Evolutionary conservation across 257 asterid genomes (phyloP).

Genomic region (Hygrophila difformis): DNA sequence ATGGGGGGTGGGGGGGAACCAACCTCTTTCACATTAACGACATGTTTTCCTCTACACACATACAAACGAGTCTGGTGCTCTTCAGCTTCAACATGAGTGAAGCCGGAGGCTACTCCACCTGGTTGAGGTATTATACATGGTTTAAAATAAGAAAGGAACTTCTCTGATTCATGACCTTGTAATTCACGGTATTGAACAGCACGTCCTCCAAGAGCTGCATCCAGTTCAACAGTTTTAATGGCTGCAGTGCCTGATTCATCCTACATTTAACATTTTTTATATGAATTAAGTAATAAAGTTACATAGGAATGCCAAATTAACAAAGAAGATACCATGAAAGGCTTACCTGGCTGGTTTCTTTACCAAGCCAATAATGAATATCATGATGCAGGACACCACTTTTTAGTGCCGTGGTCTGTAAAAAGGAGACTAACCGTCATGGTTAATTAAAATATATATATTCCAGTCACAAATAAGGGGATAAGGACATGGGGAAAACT

Average conservation of each 20-base stretch:
- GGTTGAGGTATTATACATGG: conserved; percentile 97
- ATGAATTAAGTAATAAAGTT: conserved; percentile 12
- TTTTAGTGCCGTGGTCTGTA: conserved; percentile 83
- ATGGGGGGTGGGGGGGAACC: conserved; percentile 24
- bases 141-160: conserved; percentile 93
- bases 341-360: conserved; percentile 82
- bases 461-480: conserved; percentile 3
- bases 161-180: conserved; percentile 95
- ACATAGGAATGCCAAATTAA: neutral
- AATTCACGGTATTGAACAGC: conserved; percentile 98
- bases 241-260: conserved; percentile 96
- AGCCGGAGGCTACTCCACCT: conserved; percentile 95
- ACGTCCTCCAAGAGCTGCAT: conserved; percentile 95
- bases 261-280: conserved; percentile 28
- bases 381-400: conserved; percentile 81
- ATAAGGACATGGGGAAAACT: conserved; percentile 1
- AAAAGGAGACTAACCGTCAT: conserved; percentile 21
- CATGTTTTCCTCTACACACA: conserved; percentile 94
- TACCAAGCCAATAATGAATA: conserved; percentile 96
- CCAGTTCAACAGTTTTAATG: conserved; percentile 78
- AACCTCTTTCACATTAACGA: conserved; percentile 93
- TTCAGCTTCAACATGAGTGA: conserved; percentile 69
- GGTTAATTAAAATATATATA: conserved; percentile 13
- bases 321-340: neutral
- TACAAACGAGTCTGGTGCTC: conserved; percentile 73